phyloP scores from a whole-genome alignment of 2,329 filamentous ascomycete genomes.

The Lasiodiplodia theobromae region DNA sequence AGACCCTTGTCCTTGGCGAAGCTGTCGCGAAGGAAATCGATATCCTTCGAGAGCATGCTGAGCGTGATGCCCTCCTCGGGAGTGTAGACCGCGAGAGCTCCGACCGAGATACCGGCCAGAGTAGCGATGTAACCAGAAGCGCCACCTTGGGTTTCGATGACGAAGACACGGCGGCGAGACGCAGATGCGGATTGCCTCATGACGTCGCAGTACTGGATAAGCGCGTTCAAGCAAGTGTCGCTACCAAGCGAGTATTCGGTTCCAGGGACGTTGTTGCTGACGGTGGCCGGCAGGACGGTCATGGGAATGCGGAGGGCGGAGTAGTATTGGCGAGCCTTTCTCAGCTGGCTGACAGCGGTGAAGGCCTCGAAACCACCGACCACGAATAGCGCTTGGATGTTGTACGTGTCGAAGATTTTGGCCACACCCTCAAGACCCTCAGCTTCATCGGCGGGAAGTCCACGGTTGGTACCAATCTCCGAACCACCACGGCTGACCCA shows the following conservation, averaged over 20 bases:
- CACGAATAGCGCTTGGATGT: conserved; percentile 89
- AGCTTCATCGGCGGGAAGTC: conserved; percentile 80
- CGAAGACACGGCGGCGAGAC: conserved; percentile 90
- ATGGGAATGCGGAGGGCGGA: conserved; percentile 92
- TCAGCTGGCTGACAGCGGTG: conserved; percentile 86
- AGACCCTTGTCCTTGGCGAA: conserved; percentile 88
- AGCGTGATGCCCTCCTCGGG: conserved; percentile 95
- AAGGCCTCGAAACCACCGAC: conserved; percentile 97
- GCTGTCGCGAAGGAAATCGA: conserved; percentile 83
- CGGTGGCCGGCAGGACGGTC: conserved; percentile 90
- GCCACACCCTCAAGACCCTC: conserved; percentile 74
- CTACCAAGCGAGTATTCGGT: conserved; percentile 97
- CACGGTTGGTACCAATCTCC: conserved; percentile 97
- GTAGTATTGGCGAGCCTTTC: conserved; percentile 78
- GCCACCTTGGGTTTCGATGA: conserved; percentile 97
- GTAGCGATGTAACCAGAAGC: conserved; percentile 93
- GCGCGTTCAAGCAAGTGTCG: conserved; percentile 94
- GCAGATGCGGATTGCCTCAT: conserved; percentile 97
- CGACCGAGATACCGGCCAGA: conserved; percentile 87
- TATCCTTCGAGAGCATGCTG: conserved; percentile 90
- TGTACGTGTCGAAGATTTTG: conserved; percentile 81
- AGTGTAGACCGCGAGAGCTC: conserved; percentile 92
- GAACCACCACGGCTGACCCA: conserved; percentile 98
- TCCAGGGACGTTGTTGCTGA: conserved; percentile 97
- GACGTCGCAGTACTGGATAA: conserved; percentile 94